These are phyloP conservation scores for Leishmania amazonensis DNA, from an alignment of 208 protist species.

Conservation along the genomic window DNA sequence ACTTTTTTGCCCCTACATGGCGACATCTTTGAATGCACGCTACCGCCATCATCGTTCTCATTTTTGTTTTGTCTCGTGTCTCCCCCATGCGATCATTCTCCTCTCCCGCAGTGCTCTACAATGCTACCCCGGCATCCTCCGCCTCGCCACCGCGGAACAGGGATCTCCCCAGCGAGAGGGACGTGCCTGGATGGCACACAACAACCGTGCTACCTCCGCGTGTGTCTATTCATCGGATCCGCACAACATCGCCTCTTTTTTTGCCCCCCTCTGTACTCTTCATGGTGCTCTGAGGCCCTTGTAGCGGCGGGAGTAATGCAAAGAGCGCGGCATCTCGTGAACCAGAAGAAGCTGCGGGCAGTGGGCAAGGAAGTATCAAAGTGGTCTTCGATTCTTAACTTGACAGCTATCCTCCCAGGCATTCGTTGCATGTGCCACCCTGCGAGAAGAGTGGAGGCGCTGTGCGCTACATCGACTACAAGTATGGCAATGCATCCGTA, in stretches of 20 bases:
- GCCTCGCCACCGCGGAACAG: neutral
- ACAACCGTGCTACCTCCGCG: neutral
- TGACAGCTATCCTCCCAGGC: conserved; percentile 84
- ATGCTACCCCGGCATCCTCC: neutral
- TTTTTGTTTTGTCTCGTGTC: neutral
- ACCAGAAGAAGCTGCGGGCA: conserved; percentile 87
- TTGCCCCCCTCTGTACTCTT: neutral
- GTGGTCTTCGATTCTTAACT: conserved; percentile 89
- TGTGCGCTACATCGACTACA: conserved; percentile 81
- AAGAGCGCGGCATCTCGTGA: conserved; percentile 64
- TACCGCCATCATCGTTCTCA: too few relatives aligned
- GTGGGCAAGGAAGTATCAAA: conserved; percentile 52
- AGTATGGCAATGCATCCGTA: conserved; percentile 90
- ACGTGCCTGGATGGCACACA: neutral
- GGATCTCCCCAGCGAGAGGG: neutral
- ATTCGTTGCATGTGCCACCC: conserved; percentile 96
- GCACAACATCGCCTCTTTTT: neutral
- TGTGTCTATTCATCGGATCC: neutral
- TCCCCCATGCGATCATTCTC: neutral
- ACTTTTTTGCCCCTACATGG: neutral
- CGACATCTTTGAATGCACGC: neutral
- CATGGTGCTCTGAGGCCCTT: neutral
- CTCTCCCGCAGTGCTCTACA: neutral
- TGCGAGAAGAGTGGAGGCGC: conserved; percentile 77
- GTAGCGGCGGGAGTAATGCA: neutral